These are phyloP conservation scores for Exobasidium rhododendri DNA, from an alignment of 1,284 basidiomycete genomes.

Conservation along the genomic window DNA sequence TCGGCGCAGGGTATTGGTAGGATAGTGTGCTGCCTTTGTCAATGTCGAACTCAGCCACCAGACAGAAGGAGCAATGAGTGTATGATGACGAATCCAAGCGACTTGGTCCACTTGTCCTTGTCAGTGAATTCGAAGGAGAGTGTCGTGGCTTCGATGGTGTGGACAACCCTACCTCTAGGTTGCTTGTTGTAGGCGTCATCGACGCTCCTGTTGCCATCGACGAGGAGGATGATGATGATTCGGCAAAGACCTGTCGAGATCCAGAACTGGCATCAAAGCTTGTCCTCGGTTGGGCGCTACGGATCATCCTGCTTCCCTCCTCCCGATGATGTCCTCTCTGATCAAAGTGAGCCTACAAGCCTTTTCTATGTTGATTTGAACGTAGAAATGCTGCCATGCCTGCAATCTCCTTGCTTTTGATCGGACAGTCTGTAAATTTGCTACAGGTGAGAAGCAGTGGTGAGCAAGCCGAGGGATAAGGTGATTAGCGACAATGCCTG, in stretches of 20 bases:
- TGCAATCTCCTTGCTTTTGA: too few relatives aligned
- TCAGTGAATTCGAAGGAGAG: neutral
- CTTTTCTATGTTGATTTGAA: too few relatives aligned
- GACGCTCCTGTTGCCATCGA: neutral
- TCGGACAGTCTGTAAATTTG: too few relatives aligned
- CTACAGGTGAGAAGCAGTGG: too few relatives aligned
- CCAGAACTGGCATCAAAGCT: neutral
- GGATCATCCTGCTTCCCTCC: too few relatives aligned
- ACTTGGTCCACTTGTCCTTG: neutral
- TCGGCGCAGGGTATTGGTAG: constrained; percentile 36
- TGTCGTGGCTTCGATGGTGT: neutral
- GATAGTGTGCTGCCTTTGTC: constrained; percentile 46
- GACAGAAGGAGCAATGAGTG: constrained; percentile 38
- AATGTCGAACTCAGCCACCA: constrained; percentile 51
- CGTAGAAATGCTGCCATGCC: too few relatives aligned
- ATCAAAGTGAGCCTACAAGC: too few relatives aligned
- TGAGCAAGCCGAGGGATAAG: too few relatives aligned
- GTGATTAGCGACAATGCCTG: too few relatives aligned
- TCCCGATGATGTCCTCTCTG: too few relatives aligned
- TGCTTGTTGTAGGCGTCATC: neutral
- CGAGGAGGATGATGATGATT: too few relatives aligned
- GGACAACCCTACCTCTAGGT: neutral
- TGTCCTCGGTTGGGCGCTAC: neutral
- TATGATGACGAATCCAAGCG: neutral
- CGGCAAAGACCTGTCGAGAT: neutral